Evolutionary conservation across 441 rosid genomes (phyloP).

Genomic region (Erodium moschatum): DNA sequence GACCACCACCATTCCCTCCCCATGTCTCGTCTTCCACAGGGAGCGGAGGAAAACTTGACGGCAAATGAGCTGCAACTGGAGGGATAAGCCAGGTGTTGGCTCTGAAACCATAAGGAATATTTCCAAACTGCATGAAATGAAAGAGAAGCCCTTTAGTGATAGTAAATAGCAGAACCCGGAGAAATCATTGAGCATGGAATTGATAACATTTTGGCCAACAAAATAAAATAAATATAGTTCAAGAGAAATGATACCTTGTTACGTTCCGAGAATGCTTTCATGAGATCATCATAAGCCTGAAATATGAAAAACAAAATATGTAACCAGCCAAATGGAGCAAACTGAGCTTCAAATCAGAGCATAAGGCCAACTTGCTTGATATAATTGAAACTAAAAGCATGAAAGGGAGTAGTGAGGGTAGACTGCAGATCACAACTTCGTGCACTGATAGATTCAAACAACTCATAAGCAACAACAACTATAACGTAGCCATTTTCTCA

Average conservation of each 20-base stretch:
- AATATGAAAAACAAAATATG: slow-evolving; percentile 19
- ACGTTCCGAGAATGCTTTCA: slow-evolving; percentile 69
- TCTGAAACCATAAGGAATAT: slow-evolving; percentile 70
- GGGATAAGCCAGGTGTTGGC: slow-evolving; percentile 79
- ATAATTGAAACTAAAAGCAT: slow-evolving; percentile 13
- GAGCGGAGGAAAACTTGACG: slow-evolving; percentile 50
- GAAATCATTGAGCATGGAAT: slow-evolving; percentile 1
- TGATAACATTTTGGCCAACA: not conserved
- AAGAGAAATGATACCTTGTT: slow-evolving; percentile 39
- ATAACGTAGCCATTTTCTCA: no score
- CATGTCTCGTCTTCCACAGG: slow-evolving; percentile 68
- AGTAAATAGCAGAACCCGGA: not conserved
- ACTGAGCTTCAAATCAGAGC: slow-evolving; percentile 9
- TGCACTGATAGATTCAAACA: not conserved
- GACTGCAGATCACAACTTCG: not conserved
- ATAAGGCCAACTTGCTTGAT: slow-evolving; percentile 21
- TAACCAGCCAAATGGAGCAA: not conserved
- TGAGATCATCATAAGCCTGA: slow-evolving; percentile 66
- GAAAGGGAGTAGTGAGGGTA: not conserved
- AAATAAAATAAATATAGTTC: not conserved
- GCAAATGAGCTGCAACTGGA: slow-evolving; percentile 55
- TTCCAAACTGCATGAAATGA: slow-evolving; percentile 52
- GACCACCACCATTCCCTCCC: slow-evolving; percentile 75
- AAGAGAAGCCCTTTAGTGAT: not conserved
- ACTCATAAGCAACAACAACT: not conserved